Conservation (phyloP, 768 basidiomycete genomes). For the Antrodiella citrinella region DNA sequence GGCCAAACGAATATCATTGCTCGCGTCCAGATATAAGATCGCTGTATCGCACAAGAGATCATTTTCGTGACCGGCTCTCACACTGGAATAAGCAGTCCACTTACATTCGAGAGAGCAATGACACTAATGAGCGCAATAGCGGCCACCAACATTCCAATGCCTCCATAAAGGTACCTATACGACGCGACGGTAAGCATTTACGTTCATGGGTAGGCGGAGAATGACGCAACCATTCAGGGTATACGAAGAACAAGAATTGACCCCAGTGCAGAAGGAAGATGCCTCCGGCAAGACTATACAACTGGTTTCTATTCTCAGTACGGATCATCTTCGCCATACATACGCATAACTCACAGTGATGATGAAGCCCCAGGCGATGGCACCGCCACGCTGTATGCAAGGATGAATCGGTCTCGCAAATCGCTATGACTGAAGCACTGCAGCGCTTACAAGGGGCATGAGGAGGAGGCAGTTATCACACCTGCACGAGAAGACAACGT, state of each 20-base stretch:
- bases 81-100: constrained; percentile 21
- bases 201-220: not conserved
- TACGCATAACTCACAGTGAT: constrained; percentile 38
- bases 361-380: constrained; percentile 60
- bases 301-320: no score
- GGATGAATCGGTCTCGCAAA: constrained; percentile 2
- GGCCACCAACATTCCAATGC: constrained; percentile 48
- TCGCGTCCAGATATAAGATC: constrained; percentile 63
- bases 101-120: constrained; percentile 57
- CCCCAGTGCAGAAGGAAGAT: constrained; percentile 55
- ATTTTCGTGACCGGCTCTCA: constrained; percentile 4
- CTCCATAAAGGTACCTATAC: constrained; percentile 68
- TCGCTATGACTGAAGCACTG: not conserved
- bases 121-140: constrained; percentile 43
- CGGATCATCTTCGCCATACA: not conserved
- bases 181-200: not conserved
- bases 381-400: constrained; percentile 49
- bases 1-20: constrained; percentile 64
- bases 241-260: constrained; percentile 56
- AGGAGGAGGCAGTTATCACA: constrained; percentile 76
- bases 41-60: constrained; percentile 27
- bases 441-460: constrained; percentile 53
- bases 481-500: constrained; percentile 31
- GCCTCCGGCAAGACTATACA: constrained; percentile 60
- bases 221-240: constrained; percentile 50